These are phyloP conservation scores for Sugiyamaella valdiviana DNA, from an alignment of 805 yeast species.

Conservation along the genomic window DNA sequence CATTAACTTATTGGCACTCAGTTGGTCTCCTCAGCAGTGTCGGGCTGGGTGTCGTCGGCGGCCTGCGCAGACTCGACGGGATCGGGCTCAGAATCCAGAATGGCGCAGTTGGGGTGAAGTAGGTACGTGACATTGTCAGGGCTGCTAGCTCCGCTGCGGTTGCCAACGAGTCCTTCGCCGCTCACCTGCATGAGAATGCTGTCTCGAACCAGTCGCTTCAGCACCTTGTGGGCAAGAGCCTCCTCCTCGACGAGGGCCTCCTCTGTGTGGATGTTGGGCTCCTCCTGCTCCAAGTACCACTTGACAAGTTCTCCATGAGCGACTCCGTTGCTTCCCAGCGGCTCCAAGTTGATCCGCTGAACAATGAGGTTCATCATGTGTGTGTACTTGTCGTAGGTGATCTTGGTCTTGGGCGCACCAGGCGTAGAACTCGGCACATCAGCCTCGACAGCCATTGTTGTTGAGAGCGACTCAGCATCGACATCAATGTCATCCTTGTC, in stretches of 20 bases:
- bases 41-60: neutral
- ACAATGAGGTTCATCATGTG: conserved; percentile 77
- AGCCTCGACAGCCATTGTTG: conserved; percentile 19
- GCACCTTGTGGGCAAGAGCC: conserved; percentile 67
- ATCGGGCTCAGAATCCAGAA: conserved; percentile 5
- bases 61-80: neutral
- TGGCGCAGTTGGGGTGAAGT: conserved; percentile 31
- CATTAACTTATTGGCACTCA: no score
- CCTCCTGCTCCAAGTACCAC: conserved; percentile 73
- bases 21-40: no score
- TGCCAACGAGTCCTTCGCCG: conserved; percentile 31
- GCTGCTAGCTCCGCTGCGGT: neutral
- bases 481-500: conserved; percentile 89
- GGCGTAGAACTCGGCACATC: conserved; percentile 12
- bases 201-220: conserved; percentile 78
- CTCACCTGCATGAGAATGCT: conserved; percentile 68
- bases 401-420: conserved; percentile 40
- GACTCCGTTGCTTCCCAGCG: conserved; percentile 52
- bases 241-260: conserved; percentile 66
- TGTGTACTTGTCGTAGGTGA: conserved; percentile 82
- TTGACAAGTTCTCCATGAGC: conserved; percentile 65
- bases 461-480: conserved; percentile 44
- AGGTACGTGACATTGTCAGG: conserved; percentile 24
- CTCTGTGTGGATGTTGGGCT: conserved; percentile 62
- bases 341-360: conserved; percentile 50